Base-by-base conservation (phyloP, 2,329 filamentous ascomycete genomes). In the Tolypocladium endophyticum region DNA sequence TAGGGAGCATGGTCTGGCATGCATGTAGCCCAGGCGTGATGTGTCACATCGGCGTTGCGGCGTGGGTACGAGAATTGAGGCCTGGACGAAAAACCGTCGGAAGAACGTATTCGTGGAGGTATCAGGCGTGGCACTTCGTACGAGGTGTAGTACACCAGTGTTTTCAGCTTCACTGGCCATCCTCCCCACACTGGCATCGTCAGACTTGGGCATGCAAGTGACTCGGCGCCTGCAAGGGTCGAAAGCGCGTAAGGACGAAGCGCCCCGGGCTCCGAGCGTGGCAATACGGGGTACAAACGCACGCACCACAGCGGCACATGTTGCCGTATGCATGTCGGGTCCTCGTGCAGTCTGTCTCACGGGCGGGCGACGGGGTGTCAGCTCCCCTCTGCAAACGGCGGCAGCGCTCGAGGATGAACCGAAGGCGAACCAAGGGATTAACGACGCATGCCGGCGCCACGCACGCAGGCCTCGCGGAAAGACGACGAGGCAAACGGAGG, bases 21-120 rank as follows among this genome's bases (percentile, higher is more conserved):
- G 50, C 50, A 20, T 47, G 39, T 41, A 47, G 55, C 28, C 55
- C 55, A 25, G 57, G 59, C 59, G 43, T 63, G 62, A 63, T 62
- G 50, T 62, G 58, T 63, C 62, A 63, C 59, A 61, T 63, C 56
- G 62, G 62, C 60, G 56, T 28, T 57, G 55, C 38, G 55, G 9
- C 38, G 55, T 56, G 39, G 39, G 38, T 39, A 56, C 55, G 25
- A 56, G n/a, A 18, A 14, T 25, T 45, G 43, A 25, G 14, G 45
- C 12, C 45, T 18, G 9, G 8, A 55, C 54, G 16, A 55, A 35
- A 28, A 36, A 7, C 12, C n/a, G 30, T 55, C 54, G 54, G 35
- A 11, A 5, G 23, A 23, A 3, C 20, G 30, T 39, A 20, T 20
- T 39, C 38, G 50, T 14, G 5, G 50, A 14, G 28, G 50, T 1